phyloP scores from a whole-genome alignment of 345 rosid species.

The Geranium brycei region DNA sequence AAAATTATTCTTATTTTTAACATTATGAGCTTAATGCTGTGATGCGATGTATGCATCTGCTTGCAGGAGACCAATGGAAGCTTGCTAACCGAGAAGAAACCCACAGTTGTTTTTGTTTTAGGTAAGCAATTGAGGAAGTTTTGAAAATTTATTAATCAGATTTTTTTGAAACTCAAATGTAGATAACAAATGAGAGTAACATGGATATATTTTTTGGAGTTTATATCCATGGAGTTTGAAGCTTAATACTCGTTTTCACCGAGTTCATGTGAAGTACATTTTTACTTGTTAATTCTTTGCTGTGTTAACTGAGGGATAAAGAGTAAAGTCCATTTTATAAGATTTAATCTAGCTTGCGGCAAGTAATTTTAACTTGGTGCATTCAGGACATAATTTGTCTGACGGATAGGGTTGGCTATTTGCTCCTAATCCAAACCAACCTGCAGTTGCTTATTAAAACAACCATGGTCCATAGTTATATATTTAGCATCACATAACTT shows the following conservation, averaged over 20 bases:
- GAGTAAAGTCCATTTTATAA: not conserved
- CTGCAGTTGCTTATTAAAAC: too few relatives aligned
- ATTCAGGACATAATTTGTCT: too few relatives aligned
- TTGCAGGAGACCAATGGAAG: slow-evolving; percentile 39
- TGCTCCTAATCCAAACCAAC: too few relatives aligned
- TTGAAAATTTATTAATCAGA: not conserved
- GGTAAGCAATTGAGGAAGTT: slow-evolving; percentile 27
- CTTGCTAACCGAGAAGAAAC: slow-evolving; percentile 35
- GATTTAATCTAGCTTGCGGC: too few relatives aligned
- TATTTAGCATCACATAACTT: too few relatives aligned
- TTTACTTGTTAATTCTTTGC: not conserved
- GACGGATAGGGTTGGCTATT: too few relatives aligned
- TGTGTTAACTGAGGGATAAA: not conserved
- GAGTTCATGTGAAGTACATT: not conserved
- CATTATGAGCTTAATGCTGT: slow-evolving; percentile 1
- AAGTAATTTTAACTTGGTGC: too few relatives aligned
- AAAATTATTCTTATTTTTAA: slow-evolving; percentile 1
- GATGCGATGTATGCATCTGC: slow-evolving; percentile 4
- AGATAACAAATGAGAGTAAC: not conserved
- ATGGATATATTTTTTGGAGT: not conserved
- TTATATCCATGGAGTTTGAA: not conserved
- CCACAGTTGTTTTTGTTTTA: slow-evolving; percentile 71
- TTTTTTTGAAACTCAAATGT: not conserved
- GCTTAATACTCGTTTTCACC: not conserved
- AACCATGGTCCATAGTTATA: too few relatives aligned